Evolutionary conservation across 2,329 filamentous ascomycete genomes (phyloP).

Genomic region (Pseudogymnoascus sp.): DNA sequence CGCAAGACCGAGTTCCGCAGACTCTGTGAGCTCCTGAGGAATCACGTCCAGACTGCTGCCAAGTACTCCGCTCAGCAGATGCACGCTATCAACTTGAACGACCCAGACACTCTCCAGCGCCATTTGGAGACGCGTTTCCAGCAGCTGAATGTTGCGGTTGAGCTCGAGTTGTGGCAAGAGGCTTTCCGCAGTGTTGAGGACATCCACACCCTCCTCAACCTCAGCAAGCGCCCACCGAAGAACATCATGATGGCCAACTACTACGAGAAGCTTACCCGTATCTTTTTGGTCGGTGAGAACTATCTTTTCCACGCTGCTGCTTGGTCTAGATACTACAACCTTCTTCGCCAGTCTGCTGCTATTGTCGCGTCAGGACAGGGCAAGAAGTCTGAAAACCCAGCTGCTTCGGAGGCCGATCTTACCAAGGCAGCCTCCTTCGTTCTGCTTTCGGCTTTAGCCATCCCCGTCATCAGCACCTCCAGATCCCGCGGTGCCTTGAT

Average conservation of each 20-base stretch:
- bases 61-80: constrained; percentile 94
- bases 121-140: constrained; percentile 97
- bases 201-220: constrained; percentile 91
- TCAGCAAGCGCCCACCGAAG: constrained; percentile 97
- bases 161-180: constrained; percentile 98
- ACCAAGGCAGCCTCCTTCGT: constrained; percentile 95
- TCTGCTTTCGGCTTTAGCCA: constrained; percentile 88
- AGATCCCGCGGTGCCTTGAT: constrained; percentile 92
- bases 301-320: constrained; percentile 98
- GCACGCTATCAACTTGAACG: constrained; percentile 98
- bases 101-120: constrained; percentile 92
- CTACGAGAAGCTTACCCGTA: constrained; percentile 97
- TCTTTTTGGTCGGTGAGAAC: constrained; percentile 98
- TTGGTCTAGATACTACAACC: constrained; percentile 95
- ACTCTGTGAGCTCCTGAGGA: constrained; percentile 94
- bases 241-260: constrained; percentile 99
- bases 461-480: constrained; percentile 97
- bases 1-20: constrained; percentile 99
- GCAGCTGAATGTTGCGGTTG: constrained; percentile 95
- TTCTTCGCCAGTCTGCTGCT: constrained; percentile 82
- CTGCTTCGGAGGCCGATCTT: constrained; percentile 80
- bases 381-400: constrained; percentile 90
- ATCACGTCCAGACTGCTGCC: constrained; percentile 97
- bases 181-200: constrained; percentile 99
- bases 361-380: constrained; percentile 77